These are phyloP conservation scores for Lactarius trivialis DNA, from an alignment of 768 basidiomycete genomes.

Conservation along the genomic window DNA sequence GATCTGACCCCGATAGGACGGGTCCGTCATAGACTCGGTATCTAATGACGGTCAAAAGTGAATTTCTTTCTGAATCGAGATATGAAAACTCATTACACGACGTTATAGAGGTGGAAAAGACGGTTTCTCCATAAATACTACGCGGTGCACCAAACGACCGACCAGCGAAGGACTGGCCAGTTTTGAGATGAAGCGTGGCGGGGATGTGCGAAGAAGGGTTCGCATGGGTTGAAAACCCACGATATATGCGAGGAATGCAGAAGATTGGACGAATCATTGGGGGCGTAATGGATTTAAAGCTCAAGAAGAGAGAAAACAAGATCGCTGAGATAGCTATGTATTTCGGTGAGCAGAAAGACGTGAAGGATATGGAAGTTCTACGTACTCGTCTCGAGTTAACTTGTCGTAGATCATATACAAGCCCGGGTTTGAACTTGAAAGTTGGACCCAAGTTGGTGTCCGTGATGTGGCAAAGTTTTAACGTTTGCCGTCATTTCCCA, in stretches of 20 bases:
- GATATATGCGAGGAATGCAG: conserved; percentile 43
- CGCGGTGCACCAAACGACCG: conserved; percentile 82
- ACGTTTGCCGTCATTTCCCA: background rate
- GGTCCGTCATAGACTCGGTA: conserved; percentile 99
- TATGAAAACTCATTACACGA: conserved; percentile 49
- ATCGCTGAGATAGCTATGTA: conserved; percentile 76
- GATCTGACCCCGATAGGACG: conserved; percentile 96
- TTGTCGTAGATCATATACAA: conserved; percentile 76
- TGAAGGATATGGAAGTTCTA: conserved; percentile 14
- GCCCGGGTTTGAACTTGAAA: background rate
- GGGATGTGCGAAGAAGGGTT: conserved; percentile 43
- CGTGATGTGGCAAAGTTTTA: background rate
- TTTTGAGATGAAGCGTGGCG: conserved; percentile 86
- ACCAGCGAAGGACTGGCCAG: conserved; percentile 88
- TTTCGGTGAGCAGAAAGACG: conserved; percentile 25
- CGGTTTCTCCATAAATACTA: conserved; percentile 92
- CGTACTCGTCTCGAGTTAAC: conserved; percentile 85
- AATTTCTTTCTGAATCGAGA: background rate
- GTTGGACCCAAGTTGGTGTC: background rate
- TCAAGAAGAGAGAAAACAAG: conserved; percentile 74
- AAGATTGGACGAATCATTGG: conserved; percentile 55
- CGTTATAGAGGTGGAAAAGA: conserved; percentile 98
- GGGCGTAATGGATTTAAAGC: conserved; percentile 29
- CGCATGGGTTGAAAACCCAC: conserved; percentile 65
- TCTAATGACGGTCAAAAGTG: conserved; percentile 43